phyloP scores from a whole-genome alignment of 371 early-diverging fungal genomes.

The Gilbertella persicaria region DNA sequence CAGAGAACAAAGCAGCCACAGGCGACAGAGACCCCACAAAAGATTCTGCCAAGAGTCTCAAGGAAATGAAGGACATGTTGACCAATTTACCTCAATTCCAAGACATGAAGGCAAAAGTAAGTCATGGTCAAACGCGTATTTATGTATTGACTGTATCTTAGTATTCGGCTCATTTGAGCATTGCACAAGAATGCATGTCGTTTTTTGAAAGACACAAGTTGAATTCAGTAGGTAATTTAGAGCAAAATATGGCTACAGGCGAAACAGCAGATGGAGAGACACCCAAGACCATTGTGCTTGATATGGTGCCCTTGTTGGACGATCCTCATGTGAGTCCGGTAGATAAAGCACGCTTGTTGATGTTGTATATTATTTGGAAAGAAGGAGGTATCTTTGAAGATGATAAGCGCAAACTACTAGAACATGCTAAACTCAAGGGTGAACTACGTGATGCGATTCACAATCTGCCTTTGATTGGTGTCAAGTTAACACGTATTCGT shows the following conservation, averaged over 20 bases:
- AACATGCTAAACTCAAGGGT: constrained; percentile 71
- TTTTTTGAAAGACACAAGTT: constrained; percentile 78
- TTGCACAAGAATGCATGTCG: constrained; percentile 90
- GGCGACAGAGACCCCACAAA: constrained; percentile 35
- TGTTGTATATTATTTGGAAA: constrained; percentile 81
- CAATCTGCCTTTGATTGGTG: constrained; percentile 73
- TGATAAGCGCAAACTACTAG: constrained; percentile 72
- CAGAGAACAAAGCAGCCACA: constrained; percentile 56
- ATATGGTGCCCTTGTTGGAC: constrained; percentile 87
- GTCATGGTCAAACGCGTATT: background rate
- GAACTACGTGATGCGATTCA: constrained; percentile 73
- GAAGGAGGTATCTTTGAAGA: constrained; percentile 69
- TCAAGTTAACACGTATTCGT: constrained; percentile 45
- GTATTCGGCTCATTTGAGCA: constrained; percentile 92
- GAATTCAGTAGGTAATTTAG: constrained; percentile 74
- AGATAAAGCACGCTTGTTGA: constrained; percentile 88
- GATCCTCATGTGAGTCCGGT: constrained; percentile 57
- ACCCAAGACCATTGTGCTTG: constrained; percentile 78
- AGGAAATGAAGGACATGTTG: constrained; percentile 90
- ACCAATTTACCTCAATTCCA: constrained; percentile 92
- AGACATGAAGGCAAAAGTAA: constrained; percentile 84
- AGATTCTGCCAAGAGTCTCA: constrained; percentile 69
- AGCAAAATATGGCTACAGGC: constrained; percentile 92
- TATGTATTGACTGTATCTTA: constrained; percentile 22
- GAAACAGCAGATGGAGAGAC: constrained; percentile 82